Evolutionary conservation across 306 rosid species (phyloP).

Genomic region (Glycyrrhiza uralensis): DNA sequence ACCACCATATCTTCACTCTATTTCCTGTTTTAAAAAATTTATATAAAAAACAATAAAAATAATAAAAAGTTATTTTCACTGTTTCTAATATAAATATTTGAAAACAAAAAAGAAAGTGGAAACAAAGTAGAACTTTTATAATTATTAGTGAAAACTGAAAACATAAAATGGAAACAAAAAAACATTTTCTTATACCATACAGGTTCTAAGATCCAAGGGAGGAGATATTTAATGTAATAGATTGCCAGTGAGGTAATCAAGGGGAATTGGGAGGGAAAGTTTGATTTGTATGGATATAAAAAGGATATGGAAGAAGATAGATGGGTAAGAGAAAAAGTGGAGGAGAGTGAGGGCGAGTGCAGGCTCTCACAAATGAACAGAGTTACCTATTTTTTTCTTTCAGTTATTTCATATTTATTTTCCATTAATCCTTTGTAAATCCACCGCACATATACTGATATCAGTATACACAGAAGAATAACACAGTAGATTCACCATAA

Average conservation of each 20-base stretch:
- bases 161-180: not conserved
- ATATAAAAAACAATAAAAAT: not conserved
- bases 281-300: not conserved
- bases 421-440: not conserved
- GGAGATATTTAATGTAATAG: not conserved
- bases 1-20: not conserved
- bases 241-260: not conserved
- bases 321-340: not conserved
- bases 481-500: slow-evolving; percentile 10
- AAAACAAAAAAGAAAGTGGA: not conserved
- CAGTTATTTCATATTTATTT: not conserved
- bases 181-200: not conserved
- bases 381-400: not conserved
- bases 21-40: not conserved
- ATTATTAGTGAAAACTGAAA: not conserved
- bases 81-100: not conserved
- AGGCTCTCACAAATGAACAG: not conserved
- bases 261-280: not conserved
- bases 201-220: not conserved
- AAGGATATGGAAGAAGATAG: not conserved
- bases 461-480: slow-evolving; percentile 1
- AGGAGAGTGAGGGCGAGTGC: not conserved
- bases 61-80: not conserved
- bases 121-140: not conserved
- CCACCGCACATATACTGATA: not conserved